Evolutionary conservation across 371 early-diverging fungal species (phyloP).

Genomic region (Blakeslea trispora): DNA sequence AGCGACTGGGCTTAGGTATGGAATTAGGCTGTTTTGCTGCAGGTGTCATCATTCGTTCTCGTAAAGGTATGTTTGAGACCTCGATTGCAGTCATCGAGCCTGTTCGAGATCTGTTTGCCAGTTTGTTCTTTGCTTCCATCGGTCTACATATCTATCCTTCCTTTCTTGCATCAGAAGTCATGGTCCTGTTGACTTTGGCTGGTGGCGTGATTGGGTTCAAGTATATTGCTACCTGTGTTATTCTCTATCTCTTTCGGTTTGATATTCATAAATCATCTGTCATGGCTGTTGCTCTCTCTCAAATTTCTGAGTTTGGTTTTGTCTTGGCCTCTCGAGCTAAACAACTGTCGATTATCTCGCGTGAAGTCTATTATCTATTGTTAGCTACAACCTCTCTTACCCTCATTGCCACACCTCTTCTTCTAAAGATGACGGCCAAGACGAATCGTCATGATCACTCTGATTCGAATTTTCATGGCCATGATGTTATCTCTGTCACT

Average conservation of each 20-base stretch:
- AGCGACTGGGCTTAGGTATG: constrained; percentile 51
- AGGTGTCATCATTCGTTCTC: constrained; percentile 56
- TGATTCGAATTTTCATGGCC: constrained; percentile 7
- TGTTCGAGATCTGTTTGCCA: constrained; percentile 60
- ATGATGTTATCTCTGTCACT: not conserved
- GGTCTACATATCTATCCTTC: constrained; percentile 66
- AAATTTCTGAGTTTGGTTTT: constrained; percentile 67
- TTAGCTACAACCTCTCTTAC: constrained; percentile 58
- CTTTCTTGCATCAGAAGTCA: constrained; percentile 57
- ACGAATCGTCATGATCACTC: constrained; percentile 14
- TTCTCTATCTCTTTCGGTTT: constrained; percentile 42
- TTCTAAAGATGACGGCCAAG: constrained; percentile 46
- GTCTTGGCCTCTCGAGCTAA: constrained; percentile 64
- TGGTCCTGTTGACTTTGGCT: constrained; percentile 51
- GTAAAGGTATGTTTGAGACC: constrained; percentile 43
- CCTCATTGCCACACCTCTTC: constrained; percentile 53
- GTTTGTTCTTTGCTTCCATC: constrained; percentile 67
- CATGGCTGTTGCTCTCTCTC: constrained; percentile 60
- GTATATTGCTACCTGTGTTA: constrained; percentile 39
- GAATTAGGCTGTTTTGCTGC: constrained; percentile 69
- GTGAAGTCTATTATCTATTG: constrained; percentile 63
- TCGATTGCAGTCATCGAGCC: constrained; percentile 51
- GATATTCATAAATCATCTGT: constrained; percentile 40
- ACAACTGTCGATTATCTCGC: constrained; percentile 50
- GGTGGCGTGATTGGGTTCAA: constrained; percentile 57